Evolutionary conservation across 495 filamentous ascomycete genomes (phyloP).

Genomic region (Tuber borchii): DNA sequence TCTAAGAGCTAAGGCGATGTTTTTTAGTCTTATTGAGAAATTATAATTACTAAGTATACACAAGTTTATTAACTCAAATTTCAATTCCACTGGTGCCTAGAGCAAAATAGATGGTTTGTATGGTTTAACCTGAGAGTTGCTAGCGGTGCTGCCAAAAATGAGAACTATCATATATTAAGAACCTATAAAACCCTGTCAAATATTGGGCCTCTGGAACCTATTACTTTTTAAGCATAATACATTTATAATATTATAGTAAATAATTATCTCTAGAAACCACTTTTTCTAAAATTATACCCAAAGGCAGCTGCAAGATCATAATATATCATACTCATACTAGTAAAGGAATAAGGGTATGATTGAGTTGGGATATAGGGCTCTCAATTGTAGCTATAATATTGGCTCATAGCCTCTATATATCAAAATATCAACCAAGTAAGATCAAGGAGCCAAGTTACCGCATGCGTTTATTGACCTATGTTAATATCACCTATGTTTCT

Average conservation of each 20-base stretch:
- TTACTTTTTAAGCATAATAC: background rate
- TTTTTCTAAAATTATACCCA: background rate
- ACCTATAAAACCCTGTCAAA: background rate
- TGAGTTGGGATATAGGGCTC: background rate
- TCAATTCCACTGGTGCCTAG: too few species aligned
- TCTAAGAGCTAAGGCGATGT: background rate
- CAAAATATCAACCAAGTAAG: background rate
- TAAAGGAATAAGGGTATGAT: background rate
- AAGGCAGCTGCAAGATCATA: background rate
- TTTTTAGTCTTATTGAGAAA: background rate
- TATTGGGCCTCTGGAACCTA: background rate
- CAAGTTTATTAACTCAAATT: too few species aligned
- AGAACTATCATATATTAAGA: background rate
- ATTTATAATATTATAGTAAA: background rate
- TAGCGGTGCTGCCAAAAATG: background rate
- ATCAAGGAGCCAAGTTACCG: background rate
- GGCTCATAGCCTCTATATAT: background rate
- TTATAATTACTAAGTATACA: too few species aligned
- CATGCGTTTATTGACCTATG: background rate
- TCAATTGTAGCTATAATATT: background rate
- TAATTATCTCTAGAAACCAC: background rate
- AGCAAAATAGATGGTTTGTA: too few species aligned
- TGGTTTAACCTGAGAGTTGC: background rate
- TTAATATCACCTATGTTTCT: background rate
- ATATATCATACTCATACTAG: background rate